Evolutionary conservation across 768 basidiomycete genomes (phyloP).

Genomic region (Rhodotorula toruloides): DNA sequence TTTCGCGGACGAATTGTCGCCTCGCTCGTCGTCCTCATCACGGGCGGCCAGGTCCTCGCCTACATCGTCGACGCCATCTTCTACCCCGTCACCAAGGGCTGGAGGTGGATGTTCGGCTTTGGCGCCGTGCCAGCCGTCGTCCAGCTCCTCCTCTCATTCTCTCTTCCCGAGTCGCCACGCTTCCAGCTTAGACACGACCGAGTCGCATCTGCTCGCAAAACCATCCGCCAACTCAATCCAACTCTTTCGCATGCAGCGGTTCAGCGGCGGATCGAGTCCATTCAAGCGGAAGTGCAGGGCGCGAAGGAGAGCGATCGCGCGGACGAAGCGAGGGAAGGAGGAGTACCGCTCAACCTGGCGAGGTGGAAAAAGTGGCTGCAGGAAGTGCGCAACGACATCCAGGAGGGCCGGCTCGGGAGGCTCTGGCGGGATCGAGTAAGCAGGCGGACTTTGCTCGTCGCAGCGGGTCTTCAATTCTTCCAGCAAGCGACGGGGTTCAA

Average conservation of each 20-base stretch:
- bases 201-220: slow-evolving; percentile 8
- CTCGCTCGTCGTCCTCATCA: slow-evolving; percentile 30
- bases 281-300: slow-evolving; percentile 16
- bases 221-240: slow-evolving; percentile 10
- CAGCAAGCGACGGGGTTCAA: slow-evolving; percentile 35
- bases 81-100: slow-evolving; percentile 7
- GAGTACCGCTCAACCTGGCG: neutral
- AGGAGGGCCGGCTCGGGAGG: neutral
- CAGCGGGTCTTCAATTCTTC: slow-evolving; percentile 30
- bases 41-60: slow-evolving; percentile 34
- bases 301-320: no score
- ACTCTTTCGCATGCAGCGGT: neutral
- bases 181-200: neutral
- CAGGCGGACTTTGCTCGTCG: slow-evolving; percentile 27
- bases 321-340: no score
- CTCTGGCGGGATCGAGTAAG: slow-evolving; percentile 28
- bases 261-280: slow-evolving; percentile 12
- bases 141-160: slow-evolving; percentile 30
- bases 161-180: slow-evolving; percentile 33
- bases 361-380: neutral
- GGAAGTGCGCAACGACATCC: neutral
- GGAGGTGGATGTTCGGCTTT: slow-evolving; percentile 33
- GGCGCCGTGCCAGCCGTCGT: slow-evolving; percentile 22
- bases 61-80: slow-evolving; percentile 31
- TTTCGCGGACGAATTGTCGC: slow-evolving; percentile 34